Conservation (phyloP, 176 grass and related monocot species). For the Eleusine indica region DNA sequence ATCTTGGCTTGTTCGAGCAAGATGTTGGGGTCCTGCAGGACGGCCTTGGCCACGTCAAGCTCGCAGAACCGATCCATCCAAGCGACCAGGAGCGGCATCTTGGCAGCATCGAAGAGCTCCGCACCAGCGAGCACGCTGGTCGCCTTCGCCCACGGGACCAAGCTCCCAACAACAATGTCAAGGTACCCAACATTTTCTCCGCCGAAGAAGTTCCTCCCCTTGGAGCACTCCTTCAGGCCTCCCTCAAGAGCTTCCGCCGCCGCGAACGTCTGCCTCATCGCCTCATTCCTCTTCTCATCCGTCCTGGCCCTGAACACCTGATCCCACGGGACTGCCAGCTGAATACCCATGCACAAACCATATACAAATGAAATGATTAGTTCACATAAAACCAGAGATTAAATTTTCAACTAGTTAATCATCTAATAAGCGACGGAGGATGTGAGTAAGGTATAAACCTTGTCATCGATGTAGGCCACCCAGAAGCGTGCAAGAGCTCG, state of each 20-base stretch:
- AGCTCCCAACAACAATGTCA: conserved; percentile 43
- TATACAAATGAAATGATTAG: too few relatives aligned
- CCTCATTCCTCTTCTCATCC: conserved; percentile 5
- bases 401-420: too few relatives aligned
- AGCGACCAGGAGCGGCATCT: conserved; percentile 37
- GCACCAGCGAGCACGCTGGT: not conserved
- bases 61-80: conserved; percentile 46
- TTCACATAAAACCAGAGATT: too few relatives aligned
- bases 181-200: conserved; percentile 53
- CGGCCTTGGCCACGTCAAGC: conserved; percentile 29
- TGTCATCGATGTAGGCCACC: conserved; percentile 52
- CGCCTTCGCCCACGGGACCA: not conserved
- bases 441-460: conserved; percentile 29
- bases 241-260: conserved; percentile 39
- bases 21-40: conserved; percentile 24
- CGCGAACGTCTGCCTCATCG: not conserved
- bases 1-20: conserved; percentile 8
- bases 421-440: too few relatives aligned
- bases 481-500: conserved; percentile 58
- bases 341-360: too few relatives aligned
- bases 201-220: conserved; percentile 47
- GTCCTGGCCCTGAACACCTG: not conserved
- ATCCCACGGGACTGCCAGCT: conserved; percentile 22
- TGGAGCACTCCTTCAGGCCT: conserved; percentile 37
- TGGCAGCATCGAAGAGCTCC: conserved; percentile 29